Percentiles rank a stretch among this genome's conserved stretches.
Conservation (phyloP, 2,329 filamentous ascomycete species). For the Cladosporium sp. region DNA sequence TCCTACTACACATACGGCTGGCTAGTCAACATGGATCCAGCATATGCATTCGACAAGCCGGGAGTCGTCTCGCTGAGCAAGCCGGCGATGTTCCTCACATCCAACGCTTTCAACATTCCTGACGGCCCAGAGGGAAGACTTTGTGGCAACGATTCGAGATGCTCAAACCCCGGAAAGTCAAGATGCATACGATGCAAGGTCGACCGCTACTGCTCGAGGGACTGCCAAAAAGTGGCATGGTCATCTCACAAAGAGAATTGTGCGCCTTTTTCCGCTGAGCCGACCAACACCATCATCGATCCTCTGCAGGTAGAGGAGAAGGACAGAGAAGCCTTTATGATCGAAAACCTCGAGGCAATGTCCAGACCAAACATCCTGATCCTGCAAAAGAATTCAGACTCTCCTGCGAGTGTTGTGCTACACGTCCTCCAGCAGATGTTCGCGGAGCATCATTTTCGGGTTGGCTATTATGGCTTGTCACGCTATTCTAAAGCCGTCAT, state of each 20-base stretch:
- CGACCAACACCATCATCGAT: slow-evolving; percentile 6
- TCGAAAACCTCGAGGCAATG: neutral
- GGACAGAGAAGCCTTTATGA: slow-evolving; percentile 5
- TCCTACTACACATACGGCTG: no score
- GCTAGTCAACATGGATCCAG: neutral
- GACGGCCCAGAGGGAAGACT: slow-evolving; percentile 5
- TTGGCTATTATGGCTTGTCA: slow-evolving; percentile 8
- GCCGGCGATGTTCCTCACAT: slow-evolving; percentile 5
- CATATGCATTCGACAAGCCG: slow-evolving; percentile 7
- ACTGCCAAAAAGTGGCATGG: slow-evolving; percentile 33
- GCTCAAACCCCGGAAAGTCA: slow-evolving; percentile 1
- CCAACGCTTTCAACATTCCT: slow-evolving; percentile 6
- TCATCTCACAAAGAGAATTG: slow-evolving; percentile 34
- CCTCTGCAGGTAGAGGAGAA: neutral
- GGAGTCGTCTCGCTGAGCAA: slow-evolving; percentile 4
- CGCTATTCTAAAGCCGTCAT: neutral
- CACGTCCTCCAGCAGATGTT: slow-evolving; percentile 8
- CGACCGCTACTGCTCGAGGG: slow-evolving; percentile 29
- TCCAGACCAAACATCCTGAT: neutral
- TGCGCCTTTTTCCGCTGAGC: neutral
- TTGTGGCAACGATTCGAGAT: slow-evolving; percentile 4
- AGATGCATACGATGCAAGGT: slow-evolving; percentile 30
- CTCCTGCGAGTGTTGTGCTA: neutral
- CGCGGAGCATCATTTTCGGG: slow-evolving; percentile 5
- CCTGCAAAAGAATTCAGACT: slow-evolving; percentile 1